phyloP scores from a whole-genome alignment of 78 protist genomes.

The Dictyostelium capitatum region DNA sequence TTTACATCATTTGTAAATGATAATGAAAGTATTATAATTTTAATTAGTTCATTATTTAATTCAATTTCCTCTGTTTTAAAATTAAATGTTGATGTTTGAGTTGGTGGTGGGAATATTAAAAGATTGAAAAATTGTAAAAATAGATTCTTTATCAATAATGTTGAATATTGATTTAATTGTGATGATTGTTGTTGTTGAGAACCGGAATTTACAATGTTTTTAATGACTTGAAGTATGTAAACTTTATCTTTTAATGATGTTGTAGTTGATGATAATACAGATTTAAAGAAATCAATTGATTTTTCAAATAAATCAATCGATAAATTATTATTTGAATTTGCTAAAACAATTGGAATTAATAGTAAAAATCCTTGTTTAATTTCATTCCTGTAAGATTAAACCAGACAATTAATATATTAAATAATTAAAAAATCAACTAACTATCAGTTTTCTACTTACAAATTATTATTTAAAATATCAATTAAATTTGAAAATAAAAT shows the following conservation, averaged over 20 bases:
- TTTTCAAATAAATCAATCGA: neutral
- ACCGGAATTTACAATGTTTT: constrained; percentile 49
- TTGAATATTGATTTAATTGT: neutral
- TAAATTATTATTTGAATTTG: neutral
- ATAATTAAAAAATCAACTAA: too few relatives aligned
- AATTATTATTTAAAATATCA: constrained; percentile 14
- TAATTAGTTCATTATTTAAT: constrained; percentile 37
- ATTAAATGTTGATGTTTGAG: neutral
- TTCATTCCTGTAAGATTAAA: neutral
- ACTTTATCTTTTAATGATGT: constrained; percentile 15
- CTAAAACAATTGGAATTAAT: constrained; percentile 16
- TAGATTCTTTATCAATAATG: neutral
- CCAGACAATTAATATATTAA: neutral
- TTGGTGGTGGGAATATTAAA: constrained; percentile 18
- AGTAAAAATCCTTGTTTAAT: constrained; percentile 20
- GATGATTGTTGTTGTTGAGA: neutral
- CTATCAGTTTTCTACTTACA: neutral
- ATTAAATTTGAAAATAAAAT: constrained; percentile 11
- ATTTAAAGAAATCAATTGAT: constrained; percentile 29
- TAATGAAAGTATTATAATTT: constrained; percentile 33
- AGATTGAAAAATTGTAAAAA: constrained; percentile 1
- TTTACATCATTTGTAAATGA: constrained; percentile 22
- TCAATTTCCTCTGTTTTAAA: neutral
- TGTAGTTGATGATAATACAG: neutral
- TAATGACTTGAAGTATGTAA: constrained; percentile 45